A percentile compares a stretch with the other conserved stretches of the same genome.
Conservation (phyloP, 2,329 filamentous ascomycete genomes). For the Fusarium newnesense region DNA sequence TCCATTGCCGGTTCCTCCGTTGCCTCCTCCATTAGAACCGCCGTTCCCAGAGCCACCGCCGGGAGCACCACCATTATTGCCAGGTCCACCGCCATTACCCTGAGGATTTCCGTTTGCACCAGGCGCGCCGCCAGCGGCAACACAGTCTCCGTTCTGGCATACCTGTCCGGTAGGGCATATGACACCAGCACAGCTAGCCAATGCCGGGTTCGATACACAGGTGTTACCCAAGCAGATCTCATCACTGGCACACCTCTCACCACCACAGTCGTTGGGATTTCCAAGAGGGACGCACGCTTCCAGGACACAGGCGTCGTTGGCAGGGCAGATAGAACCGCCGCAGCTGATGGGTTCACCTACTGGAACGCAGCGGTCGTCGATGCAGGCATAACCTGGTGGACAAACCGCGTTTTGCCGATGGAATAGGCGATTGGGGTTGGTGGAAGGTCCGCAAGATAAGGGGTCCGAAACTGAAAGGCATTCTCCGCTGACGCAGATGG, state of each 20-base stretch:
- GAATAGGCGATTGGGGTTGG: not conserved
- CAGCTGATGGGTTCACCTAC: constrained; percentile 14
- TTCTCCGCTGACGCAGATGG: constrained; percentile 10
- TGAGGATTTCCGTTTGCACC: not conserved
- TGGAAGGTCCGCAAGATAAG: constrained; percentile 1
- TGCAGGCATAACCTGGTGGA: constrained; percentile 12
- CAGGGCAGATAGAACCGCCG: constrained; percentile 2
- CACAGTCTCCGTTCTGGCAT: constrained; percentile 11
- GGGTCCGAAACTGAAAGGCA: constrained; percentile 13
- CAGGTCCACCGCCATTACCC: not conserved
- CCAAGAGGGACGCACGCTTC: constrained; percentile 15
- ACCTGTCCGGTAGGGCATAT: not conserved
- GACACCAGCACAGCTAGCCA: constrained; percentile 1
- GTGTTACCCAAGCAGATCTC: constrained; percentile 21
- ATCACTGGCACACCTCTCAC: not conserved
- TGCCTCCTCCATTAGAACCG: not conserved
- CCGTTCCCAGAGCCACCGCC: not conserved
- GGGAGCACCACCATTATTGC: not conserved
- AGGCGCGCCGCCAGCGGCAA: not conserved
- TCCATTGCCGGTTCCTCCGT: not conserved
- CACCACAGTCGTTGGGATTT: constrained; percentile 17
- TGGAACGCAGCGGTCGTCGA: constrained; percentile 15
- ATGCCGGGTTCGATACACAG: constrained; percentile 1
- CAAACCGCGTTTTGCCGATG: constrained; percentile 18
- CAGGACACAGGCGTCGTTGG: constrained; percentile 21